phyloP scores from a whole-genome alignment of 208 protist species.

The Endotrypanum monterogeii region DNA sequence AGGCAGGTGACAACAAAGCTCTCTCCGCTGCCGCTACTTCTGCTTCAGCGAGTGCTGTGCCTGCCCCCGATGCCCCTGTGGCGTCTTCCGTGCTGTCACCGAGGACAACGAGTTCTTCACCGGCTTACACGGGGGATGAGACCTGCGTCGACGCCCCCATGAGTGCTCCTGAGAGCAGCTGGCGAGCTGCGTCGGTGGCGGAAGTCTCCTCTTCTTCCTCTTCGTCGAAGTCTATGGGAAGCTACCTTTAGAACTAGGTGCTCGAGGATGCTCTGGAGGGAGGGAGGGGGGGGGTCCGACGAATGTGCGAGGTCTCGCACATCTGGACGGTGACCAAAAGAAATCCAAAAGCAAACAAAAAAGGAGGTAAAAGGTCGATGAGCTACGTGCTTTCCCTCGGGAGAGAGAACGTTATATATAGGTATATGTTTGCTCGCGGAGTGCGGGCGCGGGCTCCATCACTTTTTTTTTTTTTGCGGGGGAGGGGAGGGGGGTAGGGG shows the following conservation, averaged over 20 bases:
- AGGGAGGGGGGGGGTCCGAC: too few species aligned
- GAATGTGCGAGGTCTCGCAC: not conserved
- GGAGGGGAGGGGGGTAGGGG: too few species aligned
- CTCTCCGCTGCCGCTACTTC: not conserved
- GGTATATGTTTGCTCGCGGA: too few species aligned
- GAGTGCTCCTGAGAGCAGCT: slow-evolving; percentile 14
- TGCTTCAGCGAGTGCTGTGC: not conserved
- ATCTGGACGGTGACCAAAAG: too few species aligned
- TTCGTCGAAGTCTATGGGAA: not conserved
- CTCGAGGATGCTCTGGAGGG: not conserved
- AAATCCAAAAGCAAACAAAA: too few species aligned
- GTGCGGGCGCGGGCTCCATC: too few species aligned
- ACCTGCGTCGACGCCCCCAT: slow-evolving; percentile 12
- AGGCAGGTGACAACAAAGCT: not conserved
- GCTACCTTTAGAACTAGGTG: not conserved
- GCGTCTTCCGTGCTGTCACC: slow-evolving; percentile 1
- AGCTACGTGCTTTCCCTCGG: too few species aligned
- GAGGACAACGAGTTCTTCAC: not conserved
- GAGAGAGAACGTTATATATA: too few species aligned
- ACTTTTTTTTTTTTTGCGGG: too few species aligned
- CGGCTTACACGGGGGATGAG: slow-evolving; percentile 15
- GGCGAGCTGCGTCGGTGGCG: not conserved
- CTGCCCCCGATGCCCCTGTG: not conserved
- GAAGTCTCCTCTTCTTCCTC: slow-evolving; percentile 14
- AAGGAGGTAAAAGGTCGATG: too few species aligned